Evolutionary conservation across 2,329 filamentous ascomycete species (phyloP).

Genomic region (Arthrobotrys conoides): DNA sequence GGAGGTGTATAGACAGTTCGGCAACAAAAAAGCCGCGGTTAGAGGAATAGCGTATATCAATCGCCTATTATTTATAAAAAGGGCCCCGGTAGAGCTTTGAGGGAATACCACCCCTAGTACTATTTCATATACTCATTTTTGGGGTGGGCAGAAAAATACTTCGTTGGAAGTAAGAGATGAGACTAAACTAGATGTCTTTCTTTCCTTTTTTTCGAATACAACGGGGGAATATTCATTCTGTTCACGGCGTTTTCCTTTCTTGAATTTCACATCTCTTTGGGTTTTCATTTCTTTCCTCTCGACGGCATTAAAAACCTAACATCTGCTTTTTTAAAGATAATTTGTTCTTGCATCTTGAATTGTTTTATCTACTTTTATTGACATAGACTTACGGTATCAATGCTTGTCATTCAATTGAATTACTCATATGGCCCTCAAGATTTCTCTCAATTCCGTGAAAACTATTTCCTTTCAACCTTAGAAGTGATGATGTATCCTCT

Average conservation of each 20-base stretch:
- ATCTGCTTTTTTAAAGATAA: not conserved
- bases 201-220: not conserved
- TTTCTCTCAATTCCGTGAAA: too few relatives aligned
- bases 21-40: not conserved
- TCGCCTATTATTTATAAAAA: constrained; percentile 60
- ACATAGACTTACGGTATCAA: not conserved
- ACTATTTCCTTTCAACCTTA: too few relatives aligned
- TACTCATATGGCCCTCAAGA: not conserved
- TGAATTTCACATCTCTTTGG: not conserved
- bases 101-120: not conserved
- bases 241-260: constrained; percentile 8
- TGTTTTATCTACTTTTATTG: not conserved
- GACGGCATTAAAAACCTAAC: not conserved
- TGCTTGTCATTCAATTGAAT: not conserved
- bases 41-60: not conserved
- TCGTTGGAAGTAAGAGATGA: not conserved
- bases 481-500: too few relatives aligned
- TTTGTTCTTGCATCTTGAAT: not conserved
- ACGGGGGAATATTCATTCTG: not conserved
- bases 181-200: not conserved
- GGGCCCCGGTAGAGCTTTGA: constrained; percentile 2
- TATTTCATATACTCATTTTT: not conserved
- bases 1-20: not conserved
- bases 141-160: not conserved
- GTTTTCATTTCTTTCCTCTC: not conserved